phyloP scores from a whole-genome alignment of 352 stramenopile species.

The Phytophthora sojae region DNA sequence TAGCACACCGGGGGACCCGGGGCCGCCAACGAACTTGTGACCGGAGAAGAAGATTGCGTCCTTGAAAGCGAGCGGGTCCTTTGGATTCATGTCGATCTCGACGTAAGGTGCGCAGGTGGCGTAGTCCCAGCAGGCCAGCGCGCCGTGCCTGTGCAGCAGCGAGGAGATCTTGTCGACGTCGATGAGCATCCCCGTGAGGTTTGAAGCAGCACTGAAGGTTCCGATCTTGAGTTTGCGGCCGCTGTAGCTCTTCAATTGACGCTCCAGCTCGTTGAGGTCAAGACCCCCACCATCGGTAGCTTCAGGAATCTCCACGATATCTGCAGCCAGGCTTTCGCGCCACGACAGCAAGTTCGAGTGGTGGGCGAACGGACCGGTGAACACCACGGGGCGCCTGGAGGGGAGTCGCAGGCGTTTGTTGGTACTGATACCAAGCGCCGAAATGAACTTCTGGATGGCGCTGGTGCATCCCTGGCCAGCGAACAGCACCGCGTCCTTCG shows the following conservation, averaged over 20 bases:
- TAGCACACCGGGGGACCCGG: conserved; percentile 93
- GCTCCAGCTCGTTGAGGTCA: conserved; percentile 65
- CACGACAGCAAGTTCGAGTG: conserved; percentile 98
- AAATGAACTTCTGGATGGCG: conserved; percentile 85
- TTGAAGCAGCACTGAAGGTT: conserved; percentile 93
- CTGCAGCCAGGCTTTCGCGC: conserved; percentile 87
- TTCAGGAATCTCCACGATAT: conserved; percentile 83
- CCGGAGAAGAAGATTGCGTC: conserved; percentile 96
- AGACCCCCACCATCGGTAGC: conserved; percentile 49
- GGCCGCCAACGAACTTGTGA: conserved; percentile 97
- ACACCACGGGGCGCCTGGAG: conserved; percentile 83
- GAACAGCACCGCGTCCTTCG: conserved; percentile 96
- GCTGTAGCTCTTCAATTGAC: conserved; percentile 57
- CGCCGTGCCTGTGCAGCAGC: conserved; percentile 92
- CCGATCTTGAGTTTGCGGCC: conserved; percentile 80
- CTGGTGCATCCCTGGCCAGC: conserved; percentile 86
- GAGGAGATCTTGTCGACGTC: conserved; percentile 91
- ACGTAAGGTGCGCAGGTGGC: conserved; percentile 95
- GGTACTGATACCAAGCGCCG: conserved; percentile 62
- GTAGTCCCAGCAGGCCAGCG: conserved; percentile 96
- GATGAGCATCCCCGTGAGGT: conserved; percentile 94
- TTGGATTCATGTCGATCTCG: conserved; percentile 96
- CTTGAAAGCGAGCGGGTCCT: conserved; percentile 62
- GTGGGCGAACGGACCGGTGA: conserved; percentile 96
- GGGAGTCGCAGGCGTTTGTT: conserved; percentile 21